These are phyloP conservation scores for Claviceps humidiphila DNA, from an alignment of 2,329 filamentous ascomycete species.

Conservation along the genomic window DNA sequence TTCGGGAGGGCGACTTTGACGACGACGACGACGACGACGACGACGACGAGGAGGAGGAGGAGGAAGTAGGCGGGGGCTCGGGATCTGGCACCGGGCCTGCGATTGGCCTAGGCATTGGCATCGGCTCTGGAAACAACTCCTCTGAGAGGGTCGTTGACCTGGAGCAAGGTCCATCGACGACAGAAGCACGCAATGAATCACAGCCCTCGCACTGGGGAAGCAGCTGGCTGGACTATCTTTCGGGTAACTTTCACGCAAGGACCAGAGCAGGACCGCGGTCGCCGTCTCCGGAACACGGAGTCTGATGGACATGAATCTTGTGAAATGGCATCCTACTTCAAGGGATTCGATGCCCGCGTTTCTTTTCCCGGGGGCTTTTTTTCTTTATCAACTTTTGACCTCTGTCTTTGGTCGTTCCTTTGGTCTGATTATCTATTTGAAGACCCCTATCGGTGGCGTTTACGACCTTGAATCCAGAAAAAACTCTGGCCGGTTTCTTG, in stretches of 20 bases:
- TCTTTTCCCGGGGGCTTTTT: background rate
- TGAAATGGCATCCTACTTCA: background rate
- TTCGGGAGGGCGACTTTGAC: constrained; percentile 39
- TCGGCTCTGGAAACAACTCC: constrained; percentile 3
- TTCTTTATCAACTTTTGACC: background rate
- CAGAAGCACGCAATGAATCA: constrained; percentile 10
- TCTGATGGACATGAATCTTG: background rate
- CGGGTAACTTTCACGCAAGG: constrained; percentile 14
- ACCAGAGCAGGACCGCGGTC: constrained; percentile 12
- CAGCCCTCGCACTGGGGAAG: constrained; percentile 14
- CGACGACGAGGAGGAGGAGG: constrained; percentile 20
- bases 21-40: constrained; percentile 13
- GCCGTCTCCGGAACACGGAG: constrained; percentile 13
- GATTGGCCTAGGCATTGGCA: background rate
- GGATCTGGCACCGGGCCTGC: constrained; percentile 10
- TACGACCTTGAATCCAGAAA: background rate
- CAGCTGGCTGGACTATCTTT: constrained; percentile 26
- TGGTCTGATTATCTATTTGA: background rate
- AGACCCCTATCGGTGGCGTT: background rate
- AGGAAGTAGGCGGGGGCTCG: constrained; percentile 20
- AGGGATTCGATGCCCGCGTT: background rate
- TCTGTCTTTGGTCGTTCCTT: background rate
- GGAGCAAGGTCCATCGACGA: constrained; percentile 26
- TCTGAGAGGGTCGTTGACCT: constrained; percentile 24
- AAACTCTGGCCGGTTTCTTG: background rate